These are phyloP conservation scores for Hypoxylon sp. DNA, from an alignment of 2,329 filamentous ascomycete species.

Conservation along the genomic window DNA sequence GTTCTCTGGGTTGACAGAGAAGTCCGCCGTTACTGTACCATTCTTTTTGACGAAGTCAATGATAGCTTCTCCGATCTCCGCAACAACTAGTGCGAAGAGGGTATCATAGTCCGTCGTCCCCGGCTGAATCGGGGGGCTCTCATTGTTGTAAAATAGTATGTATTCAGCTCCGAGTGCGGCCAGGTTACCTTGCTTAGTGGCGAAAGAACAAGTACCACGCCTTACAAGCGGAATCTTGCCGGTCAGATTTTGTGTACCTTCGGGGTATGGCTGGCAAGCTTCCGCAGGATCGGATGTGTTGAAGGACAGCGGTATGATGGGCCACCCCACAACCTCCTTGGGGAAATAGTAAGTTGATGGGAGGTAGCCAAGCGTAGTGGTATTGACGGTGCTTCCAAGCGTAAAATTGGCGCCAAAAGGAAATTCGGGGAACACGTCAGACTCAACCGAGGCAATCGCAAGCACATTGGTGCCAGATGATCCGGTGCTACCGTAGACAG, in stretches of 20 bases:
- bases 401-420: conserved; percentile 54
- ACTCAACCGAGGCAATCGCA: conserved; percentile 61
- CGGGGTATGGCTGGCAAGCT: conserved; percentile 51
- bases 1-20: conserved; percentile 49
- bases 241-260: conserved; percentile 44
- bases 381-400: conserved; percentile 47
- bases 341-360: conserved; percentile 56
- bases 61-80: conserved; percentile 49
- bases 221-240: conserved; percentile 52
- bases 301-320: conserved; percentile 49
- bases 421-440: conserved; percentile 51
- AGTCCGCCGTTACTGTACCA: conserved; percentile 53
- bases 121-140: conserved; percentile 39
- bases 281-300: conserved; percentile 50
- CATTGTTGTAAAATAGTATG: conserved; percentile 54
- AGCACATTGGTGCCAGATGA: conserved; percentile 60
- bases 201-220: conserved; percentile 55
- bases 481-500: conserved; percentile 62
- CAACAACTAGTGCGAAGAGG: conserved; percentile 46
- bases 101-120: conserved; percentile 32
- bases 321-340: conserved; percentile 55
- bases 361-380: conserved; percentile 54
- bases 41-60: conserved; percentile 49
- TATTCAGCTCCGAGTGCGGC: conserved; percentile 49
- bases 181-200: conserved; percentile 51